Base-by-base conservation (phyloP, 768 basidiomycete species). In the Botryobasidium botryosum region DNA sequence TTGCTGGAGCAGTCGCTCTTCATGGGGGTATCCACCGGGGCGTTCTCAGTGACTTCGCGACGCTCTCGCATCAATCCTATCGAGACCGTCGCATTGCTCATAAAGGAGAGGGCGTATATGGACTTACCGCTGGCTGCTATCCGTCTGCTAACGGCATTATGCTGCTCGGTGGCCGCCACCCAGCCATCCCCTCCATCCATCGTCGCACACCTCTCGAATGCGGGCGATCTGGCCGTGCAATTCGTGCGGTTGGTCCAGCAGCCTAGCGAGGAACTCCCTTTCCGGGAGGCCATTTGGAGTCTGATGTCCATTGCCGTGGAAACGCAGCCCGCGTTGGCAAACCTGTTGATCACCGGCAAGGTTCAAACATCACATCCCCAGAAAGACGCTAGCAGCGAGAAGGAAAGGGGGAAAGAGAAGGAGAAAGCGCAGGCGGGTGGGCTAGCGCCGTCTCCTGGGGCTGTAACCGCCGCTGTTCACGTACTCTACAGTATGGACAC, bases 311-410 rank as follows among this genome's bases (percentile, higher is more conserved):
- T 84, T 15, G 78, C 83, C 1, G 74, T 91, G 12, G 77, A 84
- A 53, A 79, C 78, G 49, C 87, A 90, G 56, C 87, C 91, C 1
- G 86, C 90, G 0, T 65, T 92, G 4, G 77, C 81, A 2, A 68
- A 75, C 44, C 64, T 94, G 23, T 77, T 90, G 47, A 77, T 90
- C 26, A 69, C 75, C 0, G 87, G 86, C 3, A 70, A 73, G 33
- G 79, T 84, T 51, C 69, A 69, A 37, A 45, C 47, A 35, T 48
- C 8, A 46, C 44, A 28, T 36, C 1, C 13, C 44, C 4, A 36
- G 32, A 7, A 27, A 27, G 4, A 44, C 48, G 12, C 47, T 51
- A 21, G 23, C 10, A 26, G 12, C 20, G n/a, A n/a, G n/a, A n/a
- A n/a, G n/a, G n/a, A n/a, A n/a, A 51, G 59, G 44, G 50, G 45